Evolutionary conservation across 257 asterid genomes (phyloP).

Genomic region (Gentiana dahurica): DNA sequence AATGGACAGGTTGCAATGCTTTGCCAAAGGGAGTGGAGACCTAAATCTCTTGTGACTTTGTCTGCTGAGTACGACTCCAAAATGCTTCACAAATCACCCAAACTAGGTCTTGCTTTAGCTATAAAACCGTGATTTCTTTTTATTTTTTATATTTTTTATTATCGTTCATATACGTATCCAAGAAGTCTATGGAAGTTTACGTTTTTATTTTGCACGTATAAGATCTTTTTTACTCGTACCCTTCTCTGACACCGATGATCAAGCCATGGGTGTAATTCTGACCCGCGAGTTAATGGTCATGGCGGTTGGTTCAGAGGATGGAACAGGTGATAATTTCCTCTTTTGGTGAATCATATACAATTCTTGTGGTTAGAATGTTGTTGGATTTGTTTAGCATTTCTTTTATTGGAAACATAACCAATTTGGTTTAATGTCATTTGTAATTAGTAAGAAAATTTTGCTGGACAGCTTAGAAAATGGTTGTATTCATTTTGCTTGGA

Average conservation of each 20-base stretch:
- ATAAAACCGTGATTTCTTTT: slow-evolving; percentile 54
- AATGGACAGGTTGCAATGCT: slow-evolving; percentile 55
- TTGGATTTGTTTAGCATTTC: neutral
- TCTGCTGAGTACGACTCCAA: slow-evolving; percentile 79
- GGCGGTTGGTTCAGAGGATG: no score
- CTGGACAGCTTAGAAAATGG: slow-evolving; percentile 6
- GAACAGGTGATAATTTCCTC: no score
- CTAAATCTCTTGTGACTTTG: slow-evolving; percentile 57
- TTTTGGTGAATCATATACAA: no score
- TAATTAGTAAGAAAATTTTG: slow-evolving; percentile 19
- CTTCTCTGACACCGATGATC: no score
- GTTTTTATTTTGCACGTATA: slow-evolving; percentile 9
- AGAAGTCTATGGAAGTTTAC: slow-evolving; percentile 16
- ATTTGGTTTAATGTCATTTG: slow-evolving; percentile 7
- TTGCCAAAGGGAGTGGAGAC: slow-evolving; percentile 81
- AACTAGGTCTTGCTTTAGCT: slow-evolving; percentile 59
- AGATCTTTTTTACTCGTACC: neutral
- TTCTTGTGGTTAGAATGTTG: no score
- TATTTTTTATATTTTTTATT: slow-evolving; percentile 14
- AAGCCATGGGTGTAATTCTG: no score
- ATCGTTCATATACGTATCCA: slow-evolving; percentile 5
- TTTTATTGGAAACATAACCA: slow-evolving; percentile 14
- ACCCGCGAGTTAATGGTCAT: no score
- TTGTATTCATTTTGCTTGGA: slow-evolving; percentile 11
- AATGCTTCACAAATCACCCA: slow-evolving; percentile 36